A percentile compares a stretch with the other conserved stretches of the same genome.
These are phyloP conservation scores for Aspergillus tubingensis DNA, from an alignment of 2,329 filamentous ascomycete species.

Conservation along the genomic window DNA sequence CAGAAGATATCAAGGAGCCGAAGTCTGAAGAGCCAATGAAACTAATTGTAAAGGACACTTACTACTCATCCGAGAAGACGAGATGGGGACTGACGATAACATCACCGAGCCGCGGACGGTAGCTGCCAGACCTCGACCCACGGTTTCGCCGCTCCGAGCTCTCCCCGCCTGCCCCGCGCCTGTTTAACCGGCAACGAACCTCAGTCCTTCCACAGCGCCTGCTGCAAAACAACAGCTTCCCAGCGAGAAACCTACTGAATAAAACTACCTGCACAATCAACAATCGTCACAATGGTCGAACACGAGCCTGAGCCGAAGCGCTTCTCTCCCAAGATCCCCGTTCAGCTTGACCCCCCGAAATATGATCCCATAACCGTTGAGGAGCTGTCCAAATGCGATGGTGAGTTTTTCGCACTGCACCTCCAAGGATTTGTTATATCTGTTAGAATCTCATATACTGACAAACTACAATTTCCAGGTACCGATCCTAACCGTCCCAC, in stretches of 20 bases:
- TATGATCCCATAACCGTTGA: slow-evolving; percentile 80
- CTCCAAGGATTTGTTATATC: background rate
- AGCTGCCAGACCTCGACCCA: slow-evolving; percentile 8
- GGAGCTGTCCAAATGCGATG: slow-evolving; percentile 77
- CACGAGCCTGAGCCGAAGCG: slow-evolving; percentile 35
- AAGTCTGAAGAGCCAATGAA: background rate
- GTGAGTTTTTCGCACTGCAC: slow-evolving; percentile 54
- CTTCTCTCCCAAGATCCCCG: slow-evolving; percentile 45
- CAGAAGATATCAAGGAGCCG: background rate
- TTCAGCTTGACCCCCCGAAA: slow-evolving; percentile 76
- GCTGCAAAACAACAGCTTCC: background rate
- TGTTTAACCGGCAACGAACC: background rate
- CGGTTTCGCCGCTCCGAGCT: slow-evolving; percentile 18
- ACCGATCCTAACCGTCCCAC: slow-evolving; percentile 53
- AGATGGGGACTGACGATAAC: background rate
- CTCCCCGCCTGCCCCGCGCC: slow-evolving; percentile 30
- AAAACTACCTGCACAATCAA: background rate
- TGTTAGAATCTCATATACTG: background rate
- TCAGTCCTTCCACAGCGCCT: slow-evolving; percentile 6
- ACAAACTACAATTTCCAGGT: slow-evolving; percentile 28
- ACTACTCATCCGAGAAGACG: too few relatives aligned
- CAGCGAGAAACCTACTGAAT: background rate
- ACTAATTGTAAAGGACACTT: background rate
- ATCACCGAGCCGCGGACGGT: background rate
- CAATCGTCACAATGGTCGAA: slow-evolving; percentile 30